Base-by-base conservation (phyloP, 2,329 filamentous ascomycete species). In the Apiospora rasikravindrae region DNA sequence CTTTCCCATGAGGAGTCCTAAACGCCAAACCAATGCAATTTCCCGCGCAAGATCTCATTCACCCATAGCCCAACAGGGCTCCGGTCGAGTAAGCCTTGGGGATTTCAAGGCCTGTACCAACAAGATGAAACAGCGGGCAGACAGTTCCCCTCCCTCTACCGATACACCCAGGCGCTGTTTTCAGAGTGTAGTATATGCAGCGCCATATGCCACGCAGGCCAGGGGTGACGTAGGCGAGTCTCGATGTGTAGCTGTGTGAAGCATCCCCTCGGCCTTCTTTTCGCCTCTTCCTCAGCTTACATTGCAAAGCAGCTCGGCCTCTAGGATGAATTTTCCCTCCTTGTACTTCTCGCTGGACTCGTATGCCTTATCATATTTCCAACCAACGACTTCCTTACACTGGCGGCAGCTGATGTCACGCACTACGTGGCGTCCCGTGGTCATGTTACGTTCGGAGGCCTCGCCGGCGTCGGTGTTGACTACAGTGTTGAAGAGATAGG, bases 331-430 rank as follows among this genome's bases (percentile, higher is more conserved):
- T 85, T 98, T 99, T 71, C 95, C 95, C 87, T 99, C 96, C 86
- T 99, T 99, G 85, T 99, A 99, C 85, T 98, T 98, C 88, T 99
- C 96, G 75, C 88, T 92, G 45, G 86, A 83, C 85, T 99, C 96
- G 82, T 93, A 98, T 1, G 96, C 96, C 85, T 97, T 98, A 84
- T 99, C 96, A 82, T 99, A 99, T 83, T 98, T 98, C 96, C 96
- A 99, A 47, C 96, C 96, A 70, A 99, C 96, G 42, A 92, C 93
- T 82, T 95, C 93, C 81, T 93, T 93, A 88, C 96, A 99, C 83
- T 97, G 94, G 72, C 93, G 89, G 86, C 96, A 99, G 72, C 87
- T 87, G 78, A 99, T 98, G 82, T 99, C 96, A 72, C 96, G 92
- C 67, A 99, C 96, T 71, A 98, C 88, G 83, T 99, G 96, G 71